phyloP scores from a whole-genome alignment of 1,284 basidiomycete species.

The Psilocybe mexicana region DNA sequence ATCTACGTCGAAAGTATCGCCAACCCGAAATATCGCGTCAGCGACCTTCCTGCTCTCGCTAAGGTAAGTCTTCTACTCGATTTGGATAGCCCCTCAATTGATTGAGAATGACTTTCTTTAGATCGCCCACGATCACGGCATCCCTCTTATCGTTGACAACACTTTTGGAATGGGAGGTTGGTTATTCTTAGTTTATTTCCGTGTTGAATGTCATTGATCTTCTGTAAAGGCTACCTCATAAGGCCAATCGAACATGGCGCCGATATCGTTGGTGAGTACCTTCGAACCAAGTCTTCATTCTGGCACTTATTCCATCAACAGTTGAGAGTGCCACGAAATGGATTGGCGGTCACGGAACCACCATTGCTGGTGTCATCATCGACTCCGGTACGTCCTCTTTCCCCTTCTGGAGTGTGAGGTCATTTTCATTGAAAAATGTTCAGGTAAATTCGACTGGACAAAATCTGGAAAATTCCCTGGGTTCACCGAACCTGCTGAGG shows the following conservation, averaged over 20 bases:
- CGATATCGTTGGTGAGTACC: slow-evolving; percentile 67
- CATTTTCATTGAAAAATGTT: not conserved
- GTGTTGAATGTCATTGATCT: not conserved
- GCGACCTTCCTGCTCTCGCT: slow-evolving; percentile 72
- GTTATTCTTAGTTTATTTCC: slow-evolving; percentile 15
- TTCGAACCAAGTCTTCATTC: not conserved
- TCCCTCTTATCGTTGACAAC: slow-evolving; percentile 88
- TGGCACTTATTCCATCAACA: slow-evolving; percentile 16
- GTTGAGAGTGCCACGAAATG: slow-evolving; percentile 90
- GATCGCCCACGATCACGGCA: slow-evolving; percentile 71
- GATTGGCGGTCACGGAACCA: slow-evolving; percentile 90
- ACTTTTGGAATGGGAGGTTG: slow-evolving; percentile 84
- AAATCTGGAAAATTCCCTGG: slow-evolving; percentile 77
- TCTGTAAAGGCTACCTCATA: slow-evolving; percentile 59
- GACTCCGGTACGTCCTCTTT: slow-evolving; percentile 56
- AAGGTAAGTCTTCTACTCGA: slow-evolving; percentile 42
- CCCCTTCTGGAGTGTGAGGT: not conserved
- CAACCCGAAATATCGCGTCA: slow-evolving; percentile 82
- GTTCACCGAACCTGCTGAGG: slow-evolving; percentile 81
- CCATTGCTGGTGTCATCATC: slow-evolving; percentile 82
- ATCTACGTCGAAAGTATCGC: slow-evolving; percentile 85
- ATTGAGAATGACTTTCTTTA: slow-evolving; percentile 17
- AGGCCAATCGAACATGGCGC: slow-evolving; percentile 80
- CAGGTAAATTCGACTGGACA: slow-evolving; percentile 86
- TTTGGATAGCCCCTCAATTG: not conserved